These are phyloP conservation scores for Suhomyces wounanorum DNA, from an alignment of 1,139 yeast genomes.

Conservation along the genomic window DNA sequence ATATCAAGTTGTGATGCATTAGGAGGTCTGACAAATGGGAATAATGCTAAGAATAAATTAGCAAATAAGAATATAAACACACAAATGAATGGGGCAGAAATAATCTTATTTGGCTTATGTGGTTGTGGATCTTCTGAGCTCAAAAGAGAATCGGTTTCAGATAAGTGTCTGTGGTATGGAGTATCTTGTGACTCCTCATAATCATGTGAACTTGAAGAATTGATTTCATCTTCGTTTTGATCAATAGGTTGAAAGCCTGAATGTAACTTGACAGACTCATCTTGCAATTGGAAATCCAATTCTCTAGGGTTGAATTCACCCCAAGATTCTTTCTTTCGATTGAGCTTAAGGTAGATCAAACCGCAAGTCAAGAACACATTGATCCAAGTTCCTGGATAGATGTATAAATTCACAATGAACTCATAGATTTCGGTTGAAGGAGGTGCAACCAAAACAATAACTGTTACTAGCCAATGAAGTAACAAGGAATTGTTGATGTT, in stretches of 20 bases:
- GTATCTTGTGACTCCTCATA: slow-evolving; percentile 4
- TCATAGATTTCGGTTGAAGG: slow-evolving; percentile 52
- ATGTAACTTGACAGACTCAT: slow-evolving; percentile 7
- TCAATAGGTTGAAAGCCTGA: neutral
- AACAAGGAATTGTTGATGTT: slow-evolving; percentile 48
- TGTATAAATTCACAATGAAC: slow-evolving; percentile 49
- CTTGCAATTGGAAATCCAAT: slow-evolving; percentile 7
- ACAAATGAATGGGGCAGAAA: slow-evolving; percentile 34
- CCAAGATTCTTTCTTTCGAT: slow-evolving; percentile 36
- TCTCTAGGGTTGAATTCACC: slow-evolving; percentile 24
- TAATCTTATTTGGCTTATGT: slow-evolving; percentile 9
- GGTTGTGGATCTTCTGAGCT: slow-evolving; percentile 1
- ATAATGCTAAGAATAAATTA: slow-evolving; percentile 53
- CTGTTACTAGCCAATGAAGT: slow-evolving; percentile 52
- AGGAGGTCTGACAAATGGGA: slow-evolving; percentile 61
- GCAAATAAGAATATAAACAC: slow-evolving; percentile 45
- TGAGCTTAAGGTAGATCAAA: slow-evolving; percentile 39
- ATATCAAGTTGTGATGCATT: slow-evolving; percentile 27
- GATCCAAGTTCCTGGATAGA: slow-evolving; percentile 57
- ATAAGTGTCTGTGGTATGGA: neutral
- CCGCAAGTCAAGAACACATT: slow-evolving; percentile 46
- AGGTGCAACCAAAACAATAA: slow-evolving; percentile 45
- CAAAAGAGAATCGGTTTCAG: slow-evolving; percentile 9
- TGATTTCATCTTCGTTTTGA: neutral
- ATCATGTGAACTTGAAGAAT: neutral